Conservation (phyloP, 2,329 filamentous ascomycete genomes). For the Calycina marina region DNA sequence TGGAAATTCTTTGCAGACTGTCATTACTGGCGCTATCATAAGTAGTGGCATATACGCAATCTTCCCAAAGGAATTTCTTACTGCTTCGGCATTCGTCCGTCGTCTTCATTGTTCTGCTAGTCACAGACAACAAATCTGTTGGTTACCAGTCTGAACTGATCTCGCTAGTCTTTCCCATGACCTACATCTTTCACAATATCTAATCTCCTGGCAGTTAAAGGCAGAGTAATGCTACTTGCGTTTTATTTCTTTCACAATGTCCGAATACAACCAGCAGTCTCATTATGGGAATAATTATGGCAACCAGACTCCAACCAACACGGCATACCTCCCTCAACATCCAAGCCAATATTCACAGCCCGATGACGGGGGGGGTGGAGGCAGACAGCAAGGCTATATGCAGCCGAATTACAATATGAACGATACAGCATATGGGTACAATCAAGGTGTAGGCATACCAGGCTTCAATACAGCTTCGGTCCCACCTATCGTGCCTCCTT, state of each 20-base stretch:
- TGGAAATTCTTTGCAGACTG: too few relatives aligned
- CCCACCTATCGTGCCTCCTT: conserved; percentile 15
- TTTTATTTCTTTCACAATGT: conserved; percentile 24
- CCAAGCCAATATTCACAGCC: conserved; percentile 16
- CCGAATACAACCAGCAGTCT: conserved; percentile 30
- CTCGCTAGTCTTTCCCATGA: too few relatives aligned
- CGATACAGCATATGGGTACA: conserved; percentile 18
- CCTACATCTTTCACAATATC: too few relatives aligned
- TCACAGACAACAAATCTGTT: too few relatives aligned
- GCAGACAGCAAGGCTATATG: conserved; percentile 12
- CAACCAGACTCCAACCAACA: conserved; percentile 13
- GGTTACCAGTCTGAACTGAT: too few relatives aligned
- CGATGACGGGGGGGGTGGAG: conserved; percentile 11
- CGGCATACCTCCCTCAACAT: conserved; percentile 13
- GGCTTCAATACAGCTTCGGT: conserved; percentile 15
- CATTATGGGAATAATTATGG: conserved; percentile 25
- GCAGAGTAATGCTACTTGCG: conserved; percentile 11
- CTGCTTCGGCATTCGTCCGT: too few relatives aligned
- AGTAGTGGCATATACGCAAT: too few relatives aligned
- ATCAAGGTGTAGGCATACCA: conserved; percentile 13
- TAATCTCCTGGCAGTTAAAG: too few relatives aligned
- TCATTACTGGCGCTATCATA: too few relatives aligned
- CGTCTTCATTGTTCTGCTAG: too few relatives aligned
- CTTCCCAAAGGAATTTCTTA: too few relatives aligned
- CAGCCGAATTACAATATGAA: conserved; percentile 15